phyloP scores from a whole-genome alignment of 2,329 filamentous ascomycete genomes.

The Colletotrichum godetiae region DNA sequence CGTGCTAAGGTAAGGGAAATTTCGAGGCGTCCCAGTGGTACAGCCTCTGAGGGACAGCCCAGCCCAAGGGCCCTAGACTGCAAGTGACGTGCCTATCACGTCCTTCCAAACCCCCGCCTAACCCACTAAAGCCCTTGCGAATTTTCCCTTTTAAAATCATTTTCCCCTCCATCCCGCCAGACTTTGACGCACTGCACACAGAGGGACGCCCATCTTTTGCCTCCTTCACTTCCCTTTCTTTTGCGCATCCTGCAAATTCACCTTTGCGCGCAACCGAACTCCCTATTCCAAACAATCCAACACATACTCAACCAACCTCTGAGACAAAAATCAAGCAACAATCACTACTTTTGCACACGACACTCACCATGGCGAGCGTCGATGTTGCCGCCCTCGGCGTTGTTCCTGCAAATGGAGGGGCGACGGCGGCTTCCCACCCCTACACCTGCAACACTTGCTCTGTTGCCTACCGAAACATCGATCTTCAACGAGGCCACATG shows the following conservation, averaged over 20 bases:
- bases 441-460: conserved; percentile 99
- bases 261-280: conserved; percentile 7
- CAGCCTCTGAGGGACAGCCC: conserved; percentile 7
- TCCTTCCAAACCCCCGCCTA: conserved; percentile 36
- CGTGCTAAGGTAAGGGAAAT: conserved; percentile 10
- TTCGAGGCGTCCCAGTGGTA: conserved; percentile 15
- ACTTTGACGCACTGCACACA: conserved; percentile 18
- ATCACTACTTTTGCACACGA: conserved; percentile 1
- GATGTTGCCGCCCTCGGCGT: conserved; percentile 39
- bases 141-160: conserved; percentile 37
- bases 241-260: conserved; percentile 18
- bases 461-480: conserved; percentile 93
- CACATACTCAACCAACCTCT: neutral
- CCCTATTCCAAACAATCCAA: neutral
- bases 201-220: conserved; percentile 4
- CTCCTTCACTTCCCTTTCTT: conserved; percentile 3
- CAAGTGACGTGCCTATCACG: conserved; percentile 33
- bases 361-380: conserved; percentile 57
- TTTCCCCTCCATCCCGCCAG: conserved; percentile 33
- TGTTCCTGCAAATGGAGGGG: conserved; percentile 42
- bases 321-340: neutral
- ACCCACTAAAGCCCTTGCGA: conserved; percentile 38
- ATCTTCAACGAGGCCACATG: conserved; percentile 96
- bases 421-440: conserved; percentile 72
- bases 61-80: conserved; percentile 25